Percentiles rank a stretch among this genome's conserved stretches.
phyloP scores from a whole-genome alignment of 345 rosid genomes.

The Heritiera littoralis region DNA sequence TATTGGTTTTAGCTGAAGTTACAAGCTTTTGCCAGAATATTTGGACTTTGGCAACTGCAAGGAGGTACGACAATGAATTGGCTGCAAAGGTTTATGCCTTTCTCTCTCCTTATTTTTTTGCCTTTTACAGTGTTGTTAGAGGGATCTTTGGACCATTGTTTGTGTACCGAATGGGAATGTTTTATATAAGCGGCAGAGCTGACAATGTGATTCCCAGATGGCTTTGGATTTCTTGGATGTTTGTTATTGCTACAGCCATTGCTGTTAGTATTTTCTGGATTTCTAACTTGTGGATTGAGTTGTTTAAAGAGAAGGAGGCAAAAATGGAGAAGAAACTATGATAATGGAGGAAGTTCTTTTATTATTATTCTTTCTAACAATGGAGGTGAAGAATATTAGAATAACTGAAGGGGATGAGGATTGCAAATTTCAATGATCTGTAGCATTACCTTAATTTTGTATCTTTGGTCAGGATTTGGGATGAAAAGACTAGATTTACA shows the following conservation, averaged over 20 bases:
- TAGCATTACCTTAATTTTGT: background rate
- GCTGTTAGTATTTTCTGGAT: conserved; percentile 82
- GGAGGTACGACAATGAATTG: conserved; percentile 51
- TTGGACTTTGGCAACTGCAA: conserved; percentile 74
- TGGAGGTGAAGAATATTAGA: background rate
- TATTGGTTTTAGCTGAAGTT: conserved; percentile 74
- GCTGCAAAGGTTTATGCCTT: conserved; percentile 56
- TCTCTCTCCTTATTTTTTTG: conserved; percentile 74
- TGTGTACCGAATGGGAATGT: conserved; percentile 58
- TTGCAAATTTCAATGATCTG: background rate
- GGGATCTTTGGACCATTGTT: conserved; percentile 69
- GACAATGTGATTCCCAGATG: conserved; percentile 65
- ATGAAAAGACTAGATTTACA: background rate
- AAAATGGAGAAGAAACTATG: conserved; percentile 46
- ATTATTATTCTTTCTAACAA: background rate
- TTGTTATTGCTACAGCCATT: conserved; percentile 67
- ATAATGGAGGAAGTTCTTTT: conserved; percentile 21
- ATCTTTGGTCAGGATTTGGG: background rate
- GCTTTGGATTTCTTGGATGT: conserved; percentile 87
- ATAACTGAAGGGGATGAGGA: background rate
- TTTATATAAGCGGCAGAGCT: conserved; percentile 55
- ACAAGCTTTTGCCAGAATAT: conserved; percentile 91
- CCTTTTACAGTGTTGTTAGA: conserved; percentile 64
- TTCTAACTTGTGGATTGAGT: conserved; percentile 71
- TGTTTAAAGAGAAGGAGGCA: conserved; percentile 48